A percentile compares a stretch with the other conserved stretches of the same genome.
phyloP scores from a whole-genome alignment of 108 stramenopile genomes.

The Fragilaria crotonensis region DNA sequence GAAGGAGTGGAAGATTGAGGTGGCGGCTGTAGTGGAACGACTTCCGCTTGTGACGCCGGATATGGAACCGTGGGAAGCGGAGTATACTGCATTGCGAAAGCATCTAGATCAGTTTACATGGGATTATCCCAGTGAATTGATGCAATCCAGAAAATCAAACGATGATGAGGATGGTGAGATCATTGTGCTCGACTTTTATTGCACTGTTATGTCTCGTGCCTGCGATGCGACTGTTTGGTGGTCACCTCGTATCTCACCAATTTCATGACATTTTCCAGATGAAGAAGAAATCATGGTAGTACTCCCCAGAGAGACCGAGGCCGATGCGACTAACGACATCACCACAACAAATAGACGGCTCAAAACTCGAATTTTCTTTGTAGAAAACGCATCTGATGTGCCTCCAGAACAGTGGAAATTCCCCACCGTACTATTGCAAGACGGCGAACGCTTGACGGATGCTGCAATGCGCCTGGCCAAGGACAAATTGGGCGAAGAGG shows the following conservation, averaged over 20 bases:
- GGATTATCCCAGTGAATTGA: slow-evolving; percentile 57
- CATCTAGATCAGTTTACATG: slow-evolving; percentile 57
- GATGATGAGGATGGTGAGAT: slow-evolving; percentile 17
- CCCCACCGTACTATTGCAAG: slow-evolving; percentile 41
- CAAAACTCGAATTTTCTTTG: slow-evolving; percentile 59
- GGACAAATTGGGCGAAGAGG: slow-evolving; percentile 21
- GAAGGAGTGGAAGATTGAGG: slow-evolving; percentile 69
- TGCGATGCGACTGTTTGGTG: too few species aligned
- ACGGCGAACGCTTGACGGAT: slow-evolving; percentile 51
- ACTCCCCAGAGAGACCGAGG: too few species aligned
- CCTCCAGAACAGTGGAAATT: slow-evolving; percentile 44
- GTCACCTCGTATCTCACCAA: too few species aligned
- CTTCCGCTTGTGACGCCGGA: slow-evolving; percentile 68
- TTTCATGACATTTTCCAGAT: too few species aligned
- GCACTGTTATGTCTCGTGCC: too few species aligned
- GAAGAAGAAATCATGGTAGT: too few species aligned
- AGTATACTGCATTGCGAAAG: slow-evolving; percentile 43
- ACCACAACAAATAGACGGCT: slow-evolving; percentile 61
- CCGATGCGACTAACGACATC: slow-evolving; percentile 59
- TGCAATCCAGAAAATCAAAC: neutral
- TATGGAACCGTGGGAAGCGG: slow-evolving; percentile 52
- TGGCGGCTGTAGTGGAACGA: slow-evolving; percentile 69
- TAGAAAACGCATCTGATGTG: slow-evolving; percentile 24
- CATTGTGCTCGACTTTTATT: too few species aligned
- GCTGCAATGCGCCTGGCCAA: slow-evolving; percentile 39